Conservation (phyloP, 768 basidiomycete species). For the Mycena belliarum region DNA sequence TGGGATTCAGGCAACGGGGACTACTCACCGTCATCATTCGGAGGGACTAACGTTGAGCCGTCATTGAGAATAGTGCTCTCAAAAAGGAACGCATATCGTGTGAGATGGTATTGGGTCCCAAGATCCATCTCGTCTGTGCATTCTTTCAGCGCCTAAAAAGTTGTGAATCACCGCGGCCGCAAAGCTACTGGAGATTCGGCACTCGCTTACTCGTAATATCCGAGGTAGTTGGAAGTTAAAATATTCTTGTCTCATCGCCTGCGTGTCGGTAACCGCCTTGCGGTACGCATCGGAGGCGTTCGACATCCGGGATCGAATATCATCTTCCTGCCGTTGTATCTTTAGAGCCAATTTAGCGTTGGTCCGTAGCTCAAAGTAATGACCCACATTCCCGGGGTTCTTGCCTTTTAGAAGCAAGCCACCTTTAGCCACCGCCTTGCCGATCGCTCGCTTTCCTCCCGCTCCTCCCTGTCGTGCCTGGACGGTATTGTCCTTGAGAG, state of each 20-base stretch:
- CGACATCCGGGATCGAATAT: conserved; percentile 84
- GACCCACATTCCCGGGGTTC: conserved; percentile 80
- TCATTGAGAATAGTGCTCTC: conserved; percentile 90
- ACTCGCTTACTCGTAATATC: conserved; percentile 73
- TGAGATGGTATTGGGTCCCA: conserved; percentile 96
- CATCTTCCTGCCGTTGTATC: conserved; percentile 94
- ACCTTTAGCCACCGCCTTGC: conserved; percentile 90
- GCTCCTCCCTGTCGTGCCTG: conserved; percentile 62
- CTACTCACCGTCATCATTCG: conserved; percentile 64
- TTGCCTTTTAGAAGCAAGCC: conserved; percentile 89
- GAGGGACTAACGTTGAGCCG: conserved; percentile 78
- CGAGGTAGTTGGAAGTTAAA: conserved; percentile 97
- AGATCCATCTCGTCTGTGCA: conserved; percentile 95
- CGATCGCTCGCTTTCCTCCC: conserved; percentile 79
- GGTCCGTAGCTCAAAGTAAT: conserved; percentile 4
- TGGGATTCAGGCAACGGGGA: not conserved
- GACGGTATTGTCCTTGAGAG: conserved; percentile 75
- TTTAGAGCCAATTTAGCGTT: conserved; percentile 32
- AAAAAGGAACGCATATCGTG: conserved; percentile 91
- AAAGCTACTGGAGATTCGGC: not conserved
- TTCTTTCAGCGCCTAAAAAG: conserved; percentile 80
- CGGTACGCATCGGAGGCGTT: conserved; percentile 84
- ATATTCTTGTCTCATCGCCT: conserved; percentile 92
- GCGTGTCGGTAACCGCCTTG: conserved; percentile 88
- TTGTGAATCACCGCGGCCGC: conserved; percentile 3